phyloP scores from a whole-genome alignment of 2,329 filamentous ascomycete genomes.

The Tympanopsis confertula region DNA sequence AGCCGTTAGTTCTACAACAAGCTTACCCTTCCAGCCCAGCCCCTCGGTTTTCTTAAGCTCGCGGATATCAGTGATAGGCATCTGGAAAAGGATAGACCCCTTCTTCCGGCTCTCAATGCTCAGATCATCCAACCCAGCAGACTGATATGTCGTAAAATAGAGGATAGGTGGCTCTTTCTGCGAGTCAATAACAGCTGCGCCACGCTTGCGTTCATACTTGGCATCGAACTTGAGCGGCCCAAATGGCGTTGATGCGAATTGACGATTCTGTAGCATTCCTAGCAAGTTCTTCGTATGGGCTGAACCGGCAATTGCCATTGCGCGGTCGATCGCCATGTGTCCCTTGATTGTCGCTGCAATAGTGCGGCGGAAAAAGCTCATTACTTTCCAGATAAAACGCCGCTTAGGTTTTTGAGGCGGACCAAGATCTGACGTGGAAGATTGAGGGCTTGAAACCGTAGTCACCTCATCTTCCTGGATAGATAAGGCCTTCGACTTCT shows the following conservation, averaged over 20 bases:
- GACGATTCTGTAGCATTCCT: not conserved
- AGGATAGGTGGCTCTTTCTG: not conserved
- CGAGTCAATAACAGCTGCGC: not conserved
- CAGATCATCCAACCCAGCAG: not conserved
- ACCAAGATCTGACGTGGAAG: not conserved
- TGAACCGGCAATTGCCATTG: not conserved
- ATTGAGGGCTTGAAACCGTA: too few relatives aligned
- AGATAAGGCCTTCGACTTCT: not conserved
- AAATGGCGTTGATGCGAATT: not conserved
- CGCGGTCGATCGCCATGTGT: not conserved
- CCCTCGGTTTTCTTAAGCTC: slow-evolving; percentile 1
- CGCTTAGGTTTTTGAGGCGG: not conserved
- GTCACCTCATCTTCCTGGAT: not conserved
- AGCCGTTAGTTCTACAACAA: not conserved
- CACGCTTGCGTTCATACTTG: not conserved
- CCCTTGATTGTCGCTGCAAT: not conserved
- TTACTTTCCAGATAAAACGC: not conserved
- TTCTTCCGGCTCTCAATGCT: not conserved
- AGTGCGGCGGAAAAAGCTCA: not conserved
- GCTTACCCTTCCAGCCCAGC: slow-evolving; percentile 1
- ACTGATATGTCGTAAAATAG: not conserved
- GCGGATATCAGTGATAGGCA: not conserved
- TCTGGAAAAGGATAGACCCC: not conserved
- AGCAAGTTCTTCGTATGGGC: not conserved
- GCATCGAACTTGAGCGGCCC: not conserved